Evolutionary conservation across 2,329 filamentous ascomycete species (phyloP).

Genomic region (Nemania sp.): DNA sequence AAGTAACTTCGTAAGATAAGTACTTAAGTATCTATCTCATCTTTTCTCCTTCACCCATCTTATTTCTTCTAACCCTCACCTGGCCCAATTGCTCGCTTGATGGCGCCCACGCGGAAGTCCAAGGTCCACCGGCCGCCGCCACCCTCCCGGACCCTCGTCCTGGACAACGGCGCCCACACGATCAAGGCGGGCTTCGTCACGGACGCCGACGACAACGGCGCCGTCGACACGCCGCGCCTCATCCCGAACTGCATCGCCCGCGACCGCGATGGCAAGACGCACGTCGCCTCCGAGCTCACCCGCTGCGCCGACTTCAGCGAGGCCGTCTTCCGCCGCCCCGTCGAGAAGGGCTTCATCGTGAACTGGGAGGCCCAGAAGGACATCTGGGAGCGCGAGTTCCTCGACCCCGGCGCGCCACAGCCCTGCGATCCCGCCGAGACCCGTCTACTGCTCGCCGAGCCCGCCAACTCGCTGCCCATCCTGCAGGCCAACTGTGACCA

Average conservation of each 20-base stretch:
- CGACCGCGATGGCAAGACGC: slow-evolving; percentile 76
- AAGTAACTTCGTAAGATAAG: too few species aligned
- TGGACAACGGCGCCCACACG: slow-evolving; percentile 92
- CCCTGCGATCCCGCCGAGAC: slow-evolving; percentile 78
- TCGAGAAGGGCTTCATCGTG: slow-evolving; percentile 93
- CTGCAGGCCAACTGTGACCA: slow-evolving; percentile 92
- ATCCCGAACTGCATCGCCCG: slow-evolving; percentile 91
- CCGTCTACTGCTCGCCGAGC: slow-evolving; percentile 83
- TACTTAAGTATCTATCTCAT: too few species aligned
- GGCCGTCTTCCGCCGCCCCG: slow-evolving; percentile 81
- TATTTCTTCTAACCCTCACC: neutral
- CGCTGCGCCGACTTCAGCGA: slow-evolving; percentile 88
- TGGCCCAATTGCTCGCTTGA: slow-evolving; percentile 5
- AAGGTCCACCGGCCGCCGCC: slow-evolving; percentile 56
- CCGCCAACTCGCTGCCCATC: slow-evolving; percentile 78
- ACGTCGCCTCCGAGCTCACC: slow-evolving; percentile 78
- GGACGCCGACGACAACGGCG: slow-evolving; percentile 45
- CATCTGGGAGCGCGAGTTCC: slow-evolving; percentile 91
- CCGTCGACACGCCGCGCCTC: slow-evolving; percentile 62
- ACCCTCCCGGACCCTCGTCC: slow-evolving; percentile 73
- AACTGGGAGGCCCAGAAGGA: slow-evolving; percentile 97
- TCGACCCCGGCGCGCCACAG: slow-evolving; percentile 68
- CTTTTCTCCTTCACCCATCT: neutral
- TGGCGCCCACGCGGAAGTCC: slow-evolving; percentile 50
- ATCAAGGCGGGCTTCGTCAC: slow-evolving; percentile 85